These are phyloP conservation scores for Fusarium acutatum DNA, from an alignment of 2,329 filamentous ascomycete species.

Conservation along the genomic window DNA sequence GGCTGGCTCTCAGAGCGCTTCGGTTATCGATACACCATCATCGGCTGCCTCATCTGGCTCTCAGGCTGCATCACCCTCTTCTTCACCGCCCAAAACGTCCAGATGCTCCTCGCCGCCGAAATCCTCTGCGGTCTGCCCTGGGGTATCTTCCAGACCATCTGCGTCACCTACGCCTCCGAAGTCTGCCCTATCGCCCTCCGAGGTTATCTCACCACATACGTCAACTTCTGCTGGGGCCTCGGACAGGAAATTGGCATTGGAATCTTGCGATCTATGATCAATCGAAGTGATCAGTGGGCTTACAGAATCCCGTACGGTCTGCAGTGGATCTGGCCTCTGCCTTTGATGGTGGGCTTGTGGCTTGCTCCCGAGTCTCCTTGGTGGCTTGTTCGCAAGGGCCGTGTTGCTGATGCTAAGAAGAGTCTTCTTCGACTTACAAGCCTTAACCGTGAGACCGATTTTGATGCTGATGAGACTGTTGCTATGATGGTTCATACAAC, in stretches of 20 bases:
- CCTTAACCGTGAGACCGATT: constrained; percentile 70
- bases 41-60: constrained; percentile 30
- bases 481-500: constrained; percentile 95
- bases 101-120: constrained; percentile 34
- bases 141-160: constrained; percentile 39
- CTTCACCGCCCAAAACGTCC: constrained; percentile 34
- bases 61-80: constrained; percentile 33
- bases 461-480: constrained; percentile 84
- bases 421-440: constrained; percentile 73
- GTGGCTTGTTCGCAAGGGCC: constrained; percentile 76
- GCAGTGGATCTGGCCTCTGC: constrained; percentile 82
- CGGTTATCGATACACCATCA: constrained; percentile 36
- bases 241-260: constrained; percentile 77
- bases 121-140: constrained; percentile 34
- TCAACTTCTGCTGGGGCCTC: constrained; percentile 80
- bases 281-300: constrained; percentile 71
- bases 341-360: constrained; percentile 70
- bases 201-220: constrained; percentile 76
- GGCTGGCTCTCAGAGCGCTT: constrained; percentile 30
- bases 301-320: constrained; percentile 76
- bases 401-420: constrained; percentile 71
- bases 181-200: constrained; percentile 77
- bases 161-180: constrained; percentile 59
- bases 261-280: constrained; percentile 74
- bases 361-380: constrained; percentile 77